phyloP scores from a whole-genome alignment of 345 rosid species.

The Populus alba region DNA sequence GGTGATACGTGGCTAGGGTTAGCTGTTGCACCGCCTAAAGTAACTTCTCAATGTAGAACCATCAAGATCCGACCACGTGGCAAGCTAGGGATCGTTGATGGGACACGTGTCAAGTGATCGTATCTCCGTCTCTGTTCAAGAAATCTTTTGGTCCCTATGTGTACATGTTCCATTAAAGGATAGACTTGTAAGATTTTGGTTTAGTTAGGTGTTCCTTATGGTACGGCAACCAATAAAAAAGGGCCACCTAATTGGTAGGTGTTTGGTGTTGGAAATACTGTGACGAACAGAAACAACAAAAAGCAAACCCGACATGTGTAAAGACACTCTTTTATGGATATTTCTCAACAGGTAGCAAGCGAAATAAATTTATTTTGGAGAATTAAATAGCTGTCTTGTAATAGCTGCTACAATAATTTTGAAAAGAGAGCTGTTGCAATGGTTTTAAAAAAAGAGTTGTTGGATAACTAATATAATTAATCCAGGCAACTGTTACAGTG shows the following conservation, averaged over 20 bases:
- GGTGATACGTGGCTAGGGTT: neutral
- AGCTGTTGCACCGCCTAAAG: neutral
- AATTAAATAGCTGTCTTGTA: too few species aligned
- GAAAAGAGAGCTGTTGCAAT: too few species aligned
- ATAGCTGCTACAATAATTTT: too few species aligned
- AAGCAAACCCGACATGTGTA: too few species aligned
- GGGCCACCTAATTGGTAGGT: neutral
- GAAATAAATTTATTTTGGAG: too few species aligned
- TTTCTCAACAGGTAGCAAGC: too few species aligned
- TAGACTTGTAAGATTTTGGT: neutral
- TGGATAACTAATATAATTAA: too few species aligned
- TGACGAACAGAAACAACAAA: too few species aligned
- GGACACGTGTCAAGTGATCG: neutral
- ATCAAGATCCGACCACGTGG: slow-evolving; percentile 1
- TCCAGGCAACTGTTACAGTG: too few species aligned
- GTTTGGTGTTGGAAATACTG: neutral
- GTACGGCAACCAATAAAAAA: neutral
- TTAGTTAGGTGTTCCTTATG: neutral
- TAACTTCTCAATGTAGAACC: slow-evolving; percentile 3
- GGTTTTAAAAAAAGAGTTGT: too few species aligned
- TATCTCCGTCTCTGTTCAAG: neutral
- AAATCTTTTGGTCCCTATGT: neutral
- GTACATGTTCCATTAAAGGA: neutral
- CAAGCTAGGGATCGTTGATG: neutral
- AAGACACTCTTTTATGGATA: too few species aligned